Conservation (phyloP, 768 basidiomycete genomes). For the Mycena indigotica region DNA sequence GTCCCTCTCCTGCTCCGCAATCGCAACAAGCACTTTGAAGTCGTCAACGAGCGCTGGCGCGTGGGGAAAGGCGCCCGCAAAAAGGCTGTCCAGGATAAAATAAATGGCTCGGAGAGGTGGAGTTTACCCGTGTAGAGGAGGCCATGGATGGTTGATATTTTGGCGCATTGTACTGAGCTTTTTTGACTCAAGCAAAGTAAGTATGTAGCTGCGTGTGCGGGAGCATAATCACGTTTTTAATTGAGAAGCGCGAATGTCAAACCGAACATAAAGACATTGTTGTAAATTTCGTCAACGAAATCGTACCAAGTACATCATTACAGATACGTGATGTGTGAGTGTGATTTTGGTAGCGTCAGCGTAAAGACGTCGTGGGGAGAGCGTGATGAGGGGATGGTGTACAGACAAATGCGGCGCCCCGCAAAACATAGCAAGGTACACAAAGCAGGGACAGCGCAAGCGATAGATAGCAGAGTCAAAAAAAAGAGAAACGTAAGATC, state of each 20-base stretch:
- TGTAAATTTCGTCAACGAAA: background rate
- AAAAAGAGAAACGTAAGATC: background rate
- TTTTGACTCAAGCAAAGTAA: too few relatives aligned
- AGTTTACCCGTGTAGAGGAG: too few relatives aligned
- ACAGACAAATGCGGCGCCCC: background rate
- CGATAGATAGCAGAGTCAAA: slow-evolving; percentile 2
- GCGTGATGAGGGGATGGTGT: too few relatives aligned
- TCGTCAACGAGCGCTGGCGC: slow-evolving; percentile 79
- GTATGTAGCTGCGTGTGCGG: too few relatives aligned
- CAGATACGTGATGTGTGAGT: background rate
- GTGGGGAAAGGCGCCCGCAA: slow-evolving; percentile 60
- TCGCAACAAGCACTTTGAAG: slow-evolving; percentile 69
- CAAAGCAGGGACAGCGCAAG: background rate
- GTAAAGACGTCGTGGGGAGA: too few relatives aligned
- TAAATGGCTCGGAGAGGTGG: too few relatives aligned
- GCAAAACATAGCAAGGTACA: background rate
- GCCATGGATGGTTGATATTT: too few relatives aligned
- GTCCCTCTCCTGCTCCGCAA: slow-evolving; percentile 66
- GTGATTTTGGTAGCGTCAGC: too few relatives aligned
- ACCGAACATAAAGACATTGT: too few relatives aligned
- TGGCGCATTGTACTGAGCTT: too few relatives aligned
- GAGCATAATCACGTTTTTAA: too few relatives aligned
- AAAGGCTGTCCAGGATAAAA: slow-evolving; percentile 28
- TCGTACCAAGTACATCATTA: background rate
- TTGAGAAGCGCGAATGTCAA: too few relatives aligned